phyloP scores from a whole-genome alignment of 75 land plant genomes.

The Picea sitchensis region DNA sequence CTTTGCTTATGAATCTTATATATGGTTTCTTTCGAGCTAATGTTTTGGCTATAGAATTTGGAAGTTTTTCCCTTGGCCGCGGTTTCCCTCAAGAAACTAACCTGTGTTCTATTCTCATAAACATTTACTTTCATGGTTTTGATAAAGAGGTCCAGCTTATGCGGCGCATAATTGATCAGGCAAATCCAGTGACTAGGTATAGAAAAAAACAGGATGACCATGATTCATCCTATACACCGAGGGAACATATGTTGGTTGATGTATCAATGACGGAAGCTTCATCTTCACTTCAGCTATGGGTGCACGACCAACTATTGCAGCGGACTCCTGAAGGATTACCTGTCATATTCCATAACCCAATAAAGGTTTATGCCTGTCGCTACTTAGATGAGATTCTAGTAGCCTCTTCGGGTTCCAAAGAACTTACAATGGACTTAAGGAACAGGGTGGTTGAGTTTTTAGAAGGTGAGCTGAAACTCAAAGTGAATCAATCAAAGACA shows the following conservation, averaged over 20 bases:
- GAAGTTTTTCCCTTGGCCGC: slow-evolving; percentile 44
- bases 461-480: slow-evolving; percentile 42
- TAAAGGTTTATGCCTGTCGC: slow-evolving; percentile 53
- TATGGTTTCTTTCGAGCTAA: slow-evolving; percentile 34
- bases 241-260: slow-evolving; percentile 8
- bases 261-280: slow-evolving; percentile 5
- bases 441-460: slow-evolving; percentile 26
- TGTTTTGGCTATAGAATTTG: slow-evolving; percentile 39
- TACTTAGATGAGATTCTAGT: slow-evolving; percentile 70
- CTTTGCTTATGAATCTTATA: slow-evolving; percentile 27
- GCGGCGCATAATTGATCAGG: slow-evolving; percentile 15
- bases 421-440: slow-evolving; percentile 40
- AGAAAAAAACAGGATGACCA: not conserved
- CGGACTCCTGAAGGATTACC: slow-evolving; percentile 2
- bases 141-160: slow-evolving; percentile 45
- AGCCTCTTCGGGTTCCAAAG: slow-evolving; percentile 57
- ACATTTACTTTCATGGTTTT: slow-evolving; percentile 52
- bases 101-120: slow-evolving; percentile 42
- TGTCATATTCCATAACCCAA: slow-evolving; percentile 36
- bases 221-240: not conserved
- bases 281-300: slow-evolving; percentile 8
- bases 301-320: not conserved
- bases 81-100: slow-evolving; percentile 60
- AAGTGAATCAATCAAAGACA: slow-evolving; percentile 37
- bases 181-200: slow-evolving; percentile 14